These are phyloP conservation scores for Pseudogymnoascus sp. DNA, from an alignment of 2,329 filamentous ascomycete species.

Conservation along the genomic window DNA sequence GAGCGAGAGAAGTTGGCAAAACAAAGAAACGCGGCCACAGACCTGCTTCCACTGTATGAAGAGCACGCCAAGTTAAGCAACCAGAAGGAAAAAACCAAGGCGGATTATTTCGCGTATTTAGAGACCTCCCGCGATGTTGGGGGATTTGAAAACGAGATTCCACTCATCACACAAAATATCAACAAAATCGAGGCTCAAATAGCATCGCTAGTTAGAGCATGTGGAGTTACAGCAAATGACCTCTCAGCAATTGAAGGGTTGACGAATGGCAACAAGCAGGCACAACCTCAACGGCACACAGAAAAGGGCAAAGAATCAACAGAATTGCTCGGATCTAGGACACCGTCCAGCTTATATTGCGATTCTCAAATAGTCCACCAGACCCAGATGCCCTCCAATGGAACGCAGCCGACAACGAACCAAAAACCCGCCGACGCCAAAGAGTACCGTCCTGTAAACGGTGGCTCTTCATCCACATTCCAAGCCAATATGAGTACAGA, in stretches of 20 bases:
- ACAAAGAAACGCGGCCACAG: constrained; percentile 6
- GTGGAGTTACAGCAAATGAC: neutral
- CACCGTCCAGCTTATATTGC: constrained; percentile 17
- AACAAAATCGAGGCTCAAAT: neutral
- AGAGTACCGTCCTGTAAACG: neutral
- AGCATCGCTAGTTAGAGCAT: neutral
- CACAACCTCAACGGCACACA: neutral
- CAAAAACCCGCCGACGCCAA: neutral
- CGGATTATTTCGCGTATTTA: constrained; percentile 1
- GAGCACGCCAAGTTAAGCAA: constrained; percentile 1
- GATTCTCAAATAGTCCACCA: constrained; percentile 26
- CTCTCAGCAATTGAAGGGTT: neutral
- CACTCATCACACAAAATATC: neutral
- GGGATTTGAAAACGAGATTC: neutral
- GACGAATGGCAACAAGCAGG: neutral
- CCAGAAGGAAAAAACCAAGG: constrained; percentile 5
- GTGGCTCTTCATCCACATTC: neutral
- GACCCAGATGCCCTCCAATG: constrained; percentile 21
- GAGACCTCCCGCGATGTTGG: neutral
- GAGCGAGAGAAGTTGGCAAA: neutral
- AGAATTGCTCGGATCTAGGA: neutral
- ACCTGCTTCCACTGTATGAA: neutral
- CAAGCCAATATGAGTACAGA: neutral
- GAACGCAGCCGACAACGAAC: neutral
- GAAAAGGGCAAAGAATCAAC: neutral